These are phyloP conservation scores for Picea glauca DNA, from an alignment of 75 land plant genomes.

Conservation along the genomic window DNA sequence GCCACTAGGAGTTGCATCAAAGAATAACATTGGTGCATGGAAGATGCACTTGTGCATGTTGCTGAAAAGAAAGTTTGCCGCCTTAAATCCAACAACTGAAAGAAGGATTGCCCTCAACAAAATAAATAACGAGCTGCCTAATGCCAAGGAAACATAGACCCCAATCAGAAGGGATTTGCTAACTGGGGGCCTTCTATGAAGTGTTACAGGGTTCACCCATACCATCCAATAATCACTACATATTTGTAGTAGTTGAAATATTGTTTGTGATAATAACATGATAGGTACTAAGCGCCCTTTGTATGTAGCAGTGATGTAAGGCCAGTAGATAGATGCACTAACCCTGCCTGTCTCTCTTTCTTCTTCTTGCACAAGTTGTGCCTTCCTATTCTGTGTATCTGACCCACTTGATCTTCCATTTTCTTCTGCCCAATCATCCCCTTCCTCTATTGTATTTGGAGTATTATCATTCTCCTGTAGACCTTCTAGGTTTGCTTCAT, in stretches of 20 bases:
- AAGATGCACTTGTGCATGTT: conserved; percentile 69
- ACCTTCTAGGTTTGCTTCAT: conserved; percentile 5
- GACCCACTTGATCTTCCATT: too few species aligned
- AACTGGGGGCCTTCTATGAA: conserved; percentile 31
- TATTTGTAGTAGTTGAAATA: conserved; percentile 77
- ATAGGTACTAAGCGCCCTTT: conserved; percentile 46
- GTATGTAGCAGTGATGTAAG: conserved; percentile 61
- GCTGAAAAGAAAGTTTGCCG: conserved; percentile 61
- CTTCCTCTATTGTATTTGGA: conserved; percentile 2
- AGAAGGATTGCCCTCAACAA: conserved; percentile 53
- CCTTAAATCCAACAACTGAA: conserved; percentile 44
- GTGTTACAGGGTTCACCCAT: conserved; percentile 77
- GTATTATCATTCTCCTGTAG: conserved; percentile 19
- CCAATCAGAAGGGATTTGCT: conserved; percentile 28
- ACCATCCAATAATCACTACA: conserved; percentile 94
- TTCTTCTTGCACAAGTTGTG: too few species aligned
- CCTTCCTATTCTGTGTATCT: too few species aligned
- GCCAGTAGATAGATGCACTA: conserved; percentile 67
- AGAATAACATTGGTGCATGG: conserved; percentile 95
- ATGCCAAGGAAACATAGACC: conserved; percentile 61
- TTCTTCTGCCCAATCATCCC: conserved; percentile 1
- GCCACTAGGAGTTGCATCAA: conserved; percentile 89
- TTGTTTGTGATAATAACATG: conserved; percentile 48
- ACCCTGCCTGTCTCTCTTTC: conserved; percentile 73
- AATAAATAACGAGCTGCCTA: conserved; percentile 68